Base-by-base conservation (phyloP, 345 rosid species). In the Eucalyptus regnans region DNA sequence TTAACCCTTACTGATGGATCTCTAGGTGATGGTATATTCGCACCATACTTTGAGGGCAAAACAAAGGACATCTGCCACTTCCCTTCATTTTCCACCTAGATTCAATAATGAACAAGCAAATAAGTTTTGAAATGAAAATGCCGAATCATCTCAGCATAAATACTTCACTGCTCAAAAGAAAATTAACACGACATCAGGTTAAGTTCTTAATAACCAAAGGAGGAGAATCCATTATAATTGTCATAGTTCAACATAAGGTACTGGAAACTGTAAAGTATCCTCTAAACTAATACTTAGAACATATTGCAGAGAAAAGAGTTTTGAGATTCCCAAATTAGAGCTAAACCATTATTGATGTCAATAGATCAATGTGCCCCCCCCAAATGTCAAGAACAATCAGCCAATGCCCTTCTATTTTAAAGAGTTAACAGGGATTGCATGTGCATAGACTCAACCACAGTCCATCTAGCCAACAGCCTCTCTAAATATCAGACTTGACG, bases 1-100 rank as follows among this genome's bases (percentile, higher is more conserved):
- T 86, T 94, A 85, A 97, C 93, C 89, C 91, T 93, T 89, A 97
- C 97, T n/a, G 95, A 91, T 89, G 93, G 85, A 93, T 97, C 99
- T 89, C 94, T 94, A 20, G 99, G 98, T 88, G 92, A 89, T 48
- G 99, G 98, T 90, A 97, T 90, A 91, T 94, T 44, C 6, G 96
- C 93, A 90, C 99, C 98, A 88, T 96, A 96, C 93, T 95, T 96
- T 11, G 97, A 93, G 20, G 99, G 98, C 96, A 97, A 89, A 91
- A 97, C 96, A 92, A 97, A 97, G 52, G 99, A 96, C 99, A 96
- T 96, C 91, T 90, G 91, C 99, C 99, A 96, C 88, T 93, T 94
- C n/a, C 92, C 94, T 93, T 93, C 92, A 90, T 93, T 92, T 92
- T 92, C 91, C 86, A 88, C 87, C 99, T 96, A 90, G 31, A 88